phyloP scores from a whole-genome alignment of 2,329 filamentous ascomycete genomes.

The Ophiostoma piceae region DNA sequence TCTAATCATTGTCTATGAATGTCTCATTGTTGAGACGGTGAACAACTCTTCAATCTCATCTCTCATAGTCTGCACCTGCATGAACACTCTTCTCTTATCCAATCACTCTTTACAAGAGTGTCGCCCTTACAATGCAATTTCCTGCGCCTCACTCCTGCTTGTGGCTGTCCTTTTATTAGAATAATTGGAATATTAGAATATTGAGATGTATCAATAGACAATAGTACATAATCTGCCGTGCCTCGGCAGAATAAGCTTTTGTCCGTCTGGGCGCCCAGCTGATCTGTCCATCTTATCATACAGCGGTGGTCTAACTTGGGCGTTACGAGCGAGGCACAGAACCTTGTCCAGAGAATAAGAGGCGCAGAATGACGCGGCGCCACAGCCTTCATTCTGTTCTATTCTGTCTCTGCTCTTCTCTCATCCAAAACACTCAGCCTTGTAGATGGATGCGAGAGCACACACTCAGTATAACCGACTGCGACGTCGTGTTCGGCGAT shows the following conservation, averaged over 20 bases:
- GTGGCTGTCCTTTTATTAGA: not conserved
- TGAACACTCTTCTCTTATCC: not conserved
- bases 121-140: too few relatives aligned
- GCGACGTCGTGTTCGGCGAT: conserved; percentile 4
- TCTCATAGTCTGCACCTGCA: not conserved
- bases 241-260: conserved; percentile 2
- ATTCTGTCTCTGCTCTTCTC: not conserved
- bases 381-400: not conserved
- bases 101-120: too few relatives aligned
- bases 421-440: not conserved
- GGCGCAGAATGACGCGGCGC: not conserved
- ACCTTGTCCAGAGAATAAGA: not conserved
- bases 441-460: not conserved
- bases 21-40: too few relatives aligned
- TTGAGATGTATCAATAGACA: too few relatives aligned
- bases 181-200: too few relatives aligned
- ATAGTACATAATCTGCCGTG: too few relatives aligned
- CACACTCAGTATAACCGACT: not conserved
- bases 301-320: too few relatives aligned
- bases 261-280: conserved; percentile 2
- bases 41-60: too few relatives aligned
- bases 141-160: not conserved
- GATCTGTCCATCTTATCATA: not conserved
- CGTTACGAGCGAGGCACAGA: not conserved
- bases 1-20: too few relatives aligned